Evolutionary conservation across 139 green algal species (phyloP), one percentile per base, ranked within the genome.

Genomic region (Chlorella vulgaris): DNA sequence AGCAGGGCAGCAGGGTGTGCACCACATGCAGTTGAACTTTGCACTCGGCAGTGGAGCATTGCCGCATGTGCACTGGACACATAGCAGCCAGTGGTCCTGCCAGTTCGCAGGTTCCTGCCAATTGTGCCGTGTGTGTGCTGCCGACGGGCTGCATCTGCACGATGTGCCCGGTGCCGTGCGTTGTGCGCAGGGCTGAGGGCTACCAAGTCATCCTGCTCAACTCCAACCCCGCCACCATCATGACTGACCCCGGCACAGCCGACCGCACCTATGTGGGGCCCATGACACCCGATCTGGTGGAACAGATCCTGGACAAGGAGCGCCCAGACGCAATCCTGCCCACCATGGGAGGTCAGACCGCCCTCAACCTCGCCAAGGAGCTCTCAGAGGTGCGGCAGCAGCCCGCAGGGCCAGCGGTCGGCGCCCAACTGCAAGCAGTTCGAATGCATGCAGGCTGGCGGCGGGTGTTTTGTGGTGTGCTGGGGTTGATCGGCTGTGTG

Each of bases 151-250:
- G 3, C 39, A 26, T 36, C 22, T 22, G 22, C 2, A 18, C 2
- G n/a, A 29, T 26, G 21, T 1, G 1, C 29, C 28, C 58, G 28
- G 2, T 22, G 31, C 62, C 50, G 33, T 42, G 26, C 7, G 39
- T 53, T 7, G 2, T 39, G 4, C 5, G 28, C 90, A 96, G 92
- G 86, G 91, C 94, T 47, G 95, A 99, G 82, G 97, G 97, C 28
- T 99, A 99, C 88, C 79, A 89, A 28, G 94, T 99, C 13, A 89
- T 99, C 13, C 91, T 99, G 47, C 78, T 99, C 33, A 99, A 99
- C 92, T 97, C 92, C 77, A 99, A 99, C 89, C 97, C 97, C 36
- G 97, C 97, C 29, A 99, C 97, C 51, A 99, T 99, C 86, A 99
- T 99, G 97, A 99, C 97, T 1, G 97, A 99, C 85, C 97, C 97